A percentile compares a stretch with the other conserved stretches of the same genome.
Conservation (phyloP, 2,329 filamentous ascomycete genomes). For the Alternaria postmessia region DNA sequence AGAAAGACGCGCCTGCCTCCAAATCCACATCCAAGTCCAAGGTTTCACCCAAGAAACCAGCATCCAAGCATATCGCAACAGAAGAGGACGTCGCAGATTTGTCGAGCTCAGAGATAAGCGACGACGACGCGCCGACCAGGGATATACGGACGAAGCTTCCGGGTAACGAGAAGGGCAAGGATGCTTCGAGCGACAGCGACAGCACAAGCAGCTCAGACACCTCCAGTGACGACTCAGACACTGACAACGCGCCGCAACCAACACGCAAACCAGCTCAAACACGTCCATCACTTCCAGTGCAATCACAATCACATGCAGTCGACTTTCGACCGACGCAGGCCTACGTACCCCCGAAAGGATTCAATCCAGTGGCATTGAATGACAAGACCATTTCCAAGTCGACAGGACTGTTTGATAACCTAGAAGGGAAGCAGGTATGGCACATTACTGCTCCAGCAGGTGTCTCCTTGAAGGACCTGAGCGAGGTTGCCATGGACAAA, state of each 20-base stretch:
- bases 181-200: constrained; percentile 22
- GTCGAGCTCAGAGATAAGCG: constrained; percentile 37
- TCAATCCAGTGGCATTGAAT: constrained; percentile 60
- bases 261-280: constrained; percentile 24
- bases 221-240: constrained; percentile 52
- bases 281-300: constrained; percentile 12
- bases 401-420: constrained; percentile 63
- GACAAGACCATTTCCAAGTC: constrained; percentile 44
- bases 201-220: constrained; percentile 35
- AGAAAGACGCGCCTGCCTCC: constrained; percentile 15
- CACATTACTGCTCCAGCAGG: constrained; percentile 78
- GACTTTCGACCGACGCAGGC: constrained; percentile 47
- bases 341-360: constrained; percentile 54
- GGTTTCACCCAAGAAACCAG: constrained; percentile 26
- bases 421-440: constrained; percentile 79
- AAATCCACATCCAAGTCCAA: constrained; percentile 24
- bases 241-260: constrained; percentile 33
- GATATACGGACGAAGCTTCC: constrained; percentile 28
- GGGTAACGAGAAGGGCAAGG: constrained; percentile 22
- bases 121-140: constrained; percentile 27
- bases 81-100: constrained; percentile 33
- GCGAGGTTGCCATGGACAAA: constrained; percentile 69
- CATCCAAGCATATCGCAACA: constrained; percentile 33
- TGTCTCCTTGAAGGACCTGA: constrained; percentile 72
- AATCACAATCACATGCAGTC: constrained; percentile 38